A percentile compares a stretch with the other conserved stretches of the same genome.
phyloP scores from a whole-genome alignment of 805 yeast species.

The Saturnispora hagleri region DNA sequence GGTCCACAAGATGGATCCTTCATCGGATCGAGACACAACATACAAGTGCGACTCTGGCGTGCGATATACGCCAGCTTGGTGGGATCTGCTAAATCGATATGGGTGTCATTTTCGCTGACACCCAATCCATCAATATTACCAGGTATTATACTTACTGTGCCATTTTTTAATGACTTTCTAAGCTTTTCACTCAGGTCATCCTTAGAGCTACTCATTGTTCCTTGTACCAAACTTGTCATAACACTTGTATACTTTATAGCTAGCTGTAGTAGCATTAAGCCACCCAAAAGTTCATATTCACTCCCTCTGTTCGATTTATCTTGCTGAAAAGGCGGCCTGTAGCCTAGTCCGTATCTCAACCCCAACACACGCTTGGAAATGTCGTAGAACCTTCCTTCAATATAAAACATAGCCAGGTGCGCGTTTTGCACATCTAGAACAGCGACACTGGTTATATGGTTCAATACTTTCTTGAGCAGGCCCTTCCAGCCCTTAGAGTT shows the following conservation, averaged over 20 bases:
- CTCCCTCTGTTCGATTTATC: constrained; percentile 11
- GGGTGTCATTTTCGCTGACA: constrained; percentile 2
- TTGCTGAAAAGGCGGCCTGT: constrained; percentile 34
- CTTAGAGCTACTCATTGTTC: background rate
- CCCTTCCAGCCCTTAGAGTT: background rate
- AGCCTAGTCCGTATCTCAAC: constrained; percentile 68
- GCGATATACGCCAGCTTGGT: constrained; percentile 57
- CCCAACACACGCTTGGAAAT: constrained; percentile 72
- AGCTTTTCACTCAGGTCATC: background rate
- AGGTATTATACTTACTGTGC: background rate
- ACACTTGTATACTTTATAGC: constrained; percentile 31
- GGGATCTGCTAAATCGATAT: constrained; percentile 49
- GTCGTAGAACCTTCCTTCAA: constrained; percentile 74
- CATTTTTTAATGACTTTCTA: background rate
- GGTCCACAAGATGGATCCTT: constrained; percentile 73
- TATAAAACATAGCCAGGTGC: constrained; percentile 76
- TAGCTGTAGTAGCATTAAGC: constrained; percentile 45
- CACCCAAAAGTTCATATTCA: constrained; percentile 71
- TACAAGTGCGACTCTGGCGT: constrained; percentile 62
- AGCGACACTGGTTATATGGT: constrained; percentile 33
- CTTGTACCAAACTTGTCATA: background rate
- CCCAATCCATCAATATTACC: background rate
- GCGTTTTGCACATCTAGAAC: constrained; percentile 49
- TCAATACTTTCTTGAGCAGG: constrained; percentile 11
- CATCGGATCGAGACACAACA: constrained; percentile 77